Evolutionary conservation across 257 asterid species (phyloP).

Genomic region (Petunia axillaris): DNA sequence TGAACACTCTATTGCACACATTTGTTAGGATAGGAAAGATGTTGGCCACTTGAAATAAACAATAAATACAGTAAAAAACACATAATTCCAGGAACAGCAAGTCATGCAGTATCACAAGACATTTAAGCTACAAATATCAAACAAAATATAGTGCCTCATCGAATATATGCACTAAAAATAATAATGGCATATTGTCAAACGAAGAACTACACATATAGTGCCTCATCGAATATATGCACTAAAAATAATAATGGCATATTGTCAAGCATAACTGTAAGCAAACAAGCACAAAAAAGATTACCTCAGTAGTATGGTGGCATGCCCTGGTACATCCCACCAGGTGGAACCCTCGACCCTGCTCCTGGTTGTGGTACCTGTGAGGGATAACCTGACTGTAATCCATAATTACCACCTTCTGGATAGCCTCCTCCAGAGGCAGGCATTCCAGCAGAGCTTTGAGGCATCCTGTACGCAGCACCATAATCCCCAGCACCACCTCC

Average conservation of each 20-base stretch:
- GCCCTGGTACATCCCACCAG: constrained; percentile 73
- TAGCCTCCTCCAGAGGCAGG: constrained; percentile 67
- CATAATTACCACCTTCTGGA: constrained; percentile 73
- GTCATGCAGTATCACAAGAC: neutral
- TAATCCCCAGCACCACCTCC: constrained; percentile 57
- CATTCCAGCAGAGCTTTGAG: constrained; percentile 61
- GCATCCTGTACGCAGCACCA: constrained; percentile 68
- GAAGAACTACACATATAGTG: neutral
- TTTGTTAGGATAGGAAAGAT: neutral
- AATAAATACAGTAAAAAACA: neutral
- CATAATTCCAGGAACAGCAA: neutral
- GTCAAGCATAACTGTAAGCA: neutral
- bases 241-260: constrained; percentile 12
- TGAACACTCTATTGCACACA: neutral
- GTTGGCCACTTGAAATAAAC: neutral
- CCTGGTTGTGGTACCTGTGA: constrained; percentile 65
- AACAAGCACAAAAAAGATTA: constrained; percentile 34
- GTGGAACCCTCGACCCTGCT: constrained; percentile 70
- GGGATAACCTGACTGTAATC: constrained; percentile 50
- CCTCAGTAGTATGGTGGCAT: constrained; percentile 91
- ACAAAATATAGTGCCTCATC: neutral
- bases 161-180: constrained; percentile 4
- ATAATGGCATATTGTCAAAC: neutral
- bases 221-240: constrained; percentile 1
- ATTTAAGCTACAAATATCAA: neutral